These are phyloP conservation scores for Yamadazyma spencermartinsiae DNA, from an alignment of 1,139 yeast genomes.

Conservation along the genomic window DNA sequence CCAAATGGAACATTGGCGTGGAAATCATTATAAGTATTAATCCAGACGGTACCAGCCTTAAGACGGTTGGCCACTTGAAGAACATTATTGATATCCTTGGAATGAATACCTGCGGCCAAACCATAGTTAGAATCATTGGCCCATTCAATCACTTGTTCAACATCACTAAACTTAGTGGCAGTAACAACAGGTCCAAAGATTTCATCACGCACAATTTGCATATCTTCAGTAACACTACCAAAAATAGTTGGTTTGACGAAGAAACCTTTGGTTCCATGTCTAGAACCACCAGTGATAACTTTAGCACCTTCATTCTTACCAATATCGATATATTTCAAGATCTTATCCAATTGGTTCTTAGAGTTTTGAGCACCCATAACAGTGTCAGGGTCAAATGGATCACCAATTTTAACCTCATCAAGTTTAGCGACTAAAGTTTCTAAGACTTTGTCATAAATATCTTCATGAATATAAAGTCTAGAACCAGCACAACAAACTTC, in stretches of 20 bases:
- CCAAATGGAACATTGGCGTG: conserved; percentile 82
- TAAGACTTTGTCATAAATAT: conserved; percentile 66
- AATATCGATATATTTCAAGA: conserved; percentile 66
- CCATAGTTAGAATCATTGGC: conserved; percentile 81
- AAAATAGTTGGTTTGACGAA: conserved; percentile 80
- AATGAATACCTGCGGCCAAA: conserved; percentile 80
- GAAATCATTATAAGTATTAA: conserved; percentile 83
- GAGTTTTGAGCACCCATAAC: conserved; percentile 91
- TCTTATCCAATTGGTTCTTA: conserved; percentile 70
- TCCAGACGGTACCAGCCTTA: conserved; percentile 83
- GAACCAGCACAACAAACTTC: conserved; percentile 91
- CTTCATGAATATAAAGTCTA: conserved; percentile 76
- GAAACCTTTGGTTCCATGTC: conserved; percentile 67
- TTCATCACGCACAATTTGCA: conserved; percentile 76
- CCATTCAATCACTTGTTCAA: conserved; percentile 65
- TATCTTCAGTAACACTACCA: conserved; percentile 64
- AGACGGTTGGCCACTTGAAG: conserved; percentile 64
- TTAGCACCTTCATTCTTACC: conserved; percentile 79
- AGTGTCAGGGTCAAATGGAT: conserved; percentile 70
- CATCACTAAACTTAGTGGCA: conserved; percentile 67
- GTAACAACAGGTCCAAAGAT: conserved; percentile 87
- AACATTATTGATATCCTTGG: conserved; percentile 69
- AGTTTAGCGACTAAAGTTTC: conserved; percentile 49
- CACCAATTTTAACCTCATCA: conserved; percentile 64
- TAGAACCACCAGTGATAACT: conserved; percentile 75